Evolutionary conservation across 108 stramenopile species (phyloP).

Genomic region (Pseudonitzschia pungens): DNA sequence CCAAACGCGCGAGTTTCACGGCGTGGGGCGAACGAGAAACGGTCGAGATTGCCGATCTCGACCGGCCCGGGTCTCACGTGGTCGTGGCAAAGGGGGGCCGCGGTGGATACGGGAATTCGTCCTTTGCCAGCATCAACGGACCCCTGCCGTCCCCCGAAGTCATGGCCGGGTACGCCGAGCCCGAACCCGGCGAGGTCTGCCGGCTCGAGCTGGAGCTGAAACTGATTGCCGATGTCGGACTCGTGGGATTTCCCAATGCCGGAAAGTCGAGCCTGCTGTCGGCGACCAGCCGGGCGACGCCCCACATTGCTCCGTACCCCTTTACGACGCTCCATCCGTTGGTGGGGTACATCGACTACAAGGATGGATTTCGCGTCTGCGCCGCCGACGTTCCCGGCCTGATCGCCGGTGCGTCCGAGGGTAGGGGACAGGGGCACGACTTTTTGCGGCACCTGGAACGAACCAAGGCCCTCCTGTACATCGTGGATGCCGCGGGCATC

Average conservation of each 20-base stretch:
- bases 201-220: conserved; percentile 92
- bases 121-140: conserved; percentile 54
- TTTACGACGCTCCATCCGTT: conserved; percentile 97
- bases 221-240: conserved; percentile 94
- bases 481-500: conserved; percentile 79
- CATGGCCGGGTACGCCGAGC: conserved; percentile 43
- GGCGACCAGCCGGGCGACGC: conserved; percentile 87
- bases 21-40: conserved; percentile 52
- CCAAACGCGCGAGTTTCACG: conserved; percentile 24
- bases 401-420: conserved; percentile 92
- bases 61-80: conserved; percentile 66
- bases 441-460: conserved; percentile 94
- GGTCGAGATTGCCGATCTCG: conserved; percentile 73
- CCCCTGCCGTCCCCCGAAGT: conserved; percentile 38
- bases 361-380: conserved; percentile 75
- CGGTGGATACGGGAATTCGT: conserved; percentile 66
- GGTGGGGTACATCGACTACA: conserved; percentile 86
- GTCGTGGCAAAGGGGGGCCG: conserved; percentile 78
- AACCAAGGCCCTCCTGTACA: conserved; percentile 78
- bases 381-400: conserved; percentile 97
- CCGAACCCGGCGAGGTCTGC: conserved; percentile 47
- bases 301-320: conserved; percentile 95
- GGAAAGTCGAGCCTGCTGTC: conserved; percentile 92
- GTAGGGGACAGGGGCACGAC: conserved; percentile 93
- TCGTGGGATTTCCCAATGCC: conserved; percentile 99